These are phyloP conservation scores for Marasmius sp. DNA, from an alignment of 1,284 basidiomycete species.

Conservation along the genomic window DNA sequence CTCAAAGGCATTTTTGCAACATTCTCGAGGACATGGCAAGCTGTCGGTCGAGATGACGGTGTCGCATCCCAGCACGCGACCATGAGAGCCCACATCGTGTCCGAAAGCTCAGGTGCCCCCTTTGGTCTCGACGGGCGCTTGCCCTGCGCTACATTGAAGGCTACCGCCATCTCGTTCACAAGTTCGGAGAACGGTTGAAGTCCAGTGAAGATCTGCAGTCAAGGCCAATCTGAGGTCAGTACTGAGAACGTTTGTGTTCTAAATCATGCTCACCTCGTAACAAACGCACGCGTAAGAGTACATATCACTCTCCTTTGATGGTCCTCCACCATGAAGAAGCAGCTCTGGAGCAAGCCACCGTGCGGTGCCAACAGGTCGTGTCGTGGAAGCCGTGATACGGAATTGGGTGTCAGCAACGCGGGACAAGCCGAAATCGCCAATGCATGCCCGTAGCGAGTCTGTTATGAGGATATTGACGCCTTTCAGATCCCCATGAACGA, in stretches of 20 bases:
- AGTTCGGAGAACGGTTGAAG: constrained; percentile 14
- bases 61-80: constrained; percentile 10
- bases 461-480: background rate
- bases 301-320: background rate
- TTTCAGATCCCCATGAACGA: background rate
- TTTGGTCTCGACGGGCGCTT: constrained; percentile 2
- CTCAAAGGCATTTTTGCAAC: background rate
- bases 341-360: background rate
- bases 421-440: background rate
- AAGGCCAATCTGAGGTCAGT: background rate
- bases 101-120: background rate
- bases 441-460: background rate
- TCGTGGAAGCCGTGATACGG: background rate
- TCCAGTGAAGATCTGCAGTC: constrained; percentile 15
- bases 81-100: constrained; percentile 12
- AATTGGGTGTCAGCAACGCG: background rate
- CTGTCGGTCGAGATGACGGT: constrained; percentile 6
- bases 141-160: constrained; percentile 9
- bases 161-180: constrained; percentile 12
- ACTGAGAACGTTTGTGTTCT: background rate
- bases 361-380: background rate
- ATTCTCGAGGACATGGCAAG: background rate
- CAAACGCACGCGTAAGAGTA: constrained; percentile 20
- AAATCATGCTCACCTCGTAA: constrained; percentile 19
- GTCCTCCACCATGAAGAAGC: no score